phyloP scores from a whole-genome alignment of 2,329 filamentous ascomycete genomes.

The Geosmithia putterillii region DNA sequence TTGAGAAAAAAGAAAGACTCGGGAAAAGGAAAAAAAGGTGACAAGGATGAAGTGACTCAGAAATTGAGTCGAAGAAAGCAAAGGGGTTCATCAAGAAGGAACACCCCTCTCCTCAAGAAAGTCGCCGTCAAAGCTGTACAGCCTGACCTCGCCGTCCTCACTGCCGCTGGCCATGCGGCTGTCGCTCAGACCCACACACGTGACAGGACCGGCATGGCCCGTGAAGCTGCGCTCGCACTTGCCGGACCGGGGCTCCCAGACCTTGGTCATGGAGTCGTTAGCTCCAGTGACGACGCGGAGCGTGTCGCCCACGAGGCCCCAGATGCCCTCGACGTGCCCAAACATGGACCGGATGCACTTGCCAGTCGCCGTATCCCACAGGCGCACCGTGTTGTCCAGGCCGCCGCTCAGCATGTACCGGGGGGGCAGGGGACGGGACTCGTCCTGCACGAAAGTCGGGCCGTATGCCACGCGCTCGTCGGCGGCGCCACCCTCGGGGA shows the following conservation, averaged over 20 bases:
- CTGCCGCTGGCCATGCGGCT: conserved; percentile 81
- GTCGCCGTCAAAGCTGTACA: conserved; percentile 62
- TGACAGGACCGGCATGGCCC: conserved; percentile 82
- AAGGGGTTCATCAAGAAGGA: conserved; percentile 24
- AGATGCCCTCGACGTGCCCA: conserved; percentile 91
- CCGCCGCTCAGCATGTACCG: conserved; percentile 89
- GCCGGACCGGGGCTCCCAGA: conserved; percentile 84
- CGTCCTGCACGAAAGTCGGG: conserved; percentile 46
- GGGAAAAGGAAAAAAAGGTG: conserved; percentile 1
- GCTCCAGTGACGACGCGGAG: conserved; percentile 79
- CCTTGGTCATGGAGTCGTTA: conserved; percentile 88
- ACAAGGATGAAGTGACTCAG: neutral
- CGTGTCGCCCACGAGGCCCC: conserved; percentile 82
- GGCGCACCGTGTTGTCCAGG: conserved; percentile 78
- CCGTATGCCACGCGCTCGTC: conserved; percentile 45
- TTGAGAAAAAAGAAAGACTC: neutral
- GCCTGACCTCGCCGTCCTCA: conserved; percentile 81
- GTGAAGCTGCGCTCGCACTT: conserved; percentile 88
- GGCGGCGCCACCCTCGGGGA: conserved; percentile 15
- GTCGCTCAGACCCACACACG: conserved; percentile 84
- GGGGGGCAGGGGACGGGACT: conserved; percentile 59
- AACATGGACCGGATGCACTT: conserved; percentile 87
- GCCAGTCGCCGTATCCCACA: conserved; percentile 81
- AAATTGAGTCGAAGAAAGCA: neutral
- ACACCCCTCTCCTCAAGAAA: conserved; percentile 36